Evolutionary conservation across 2,329 filamentous ascomycete species (phyloP), one percentile per base, ranked within the genome.

Genomic region (Furcasterigmium sp.): DNA sequence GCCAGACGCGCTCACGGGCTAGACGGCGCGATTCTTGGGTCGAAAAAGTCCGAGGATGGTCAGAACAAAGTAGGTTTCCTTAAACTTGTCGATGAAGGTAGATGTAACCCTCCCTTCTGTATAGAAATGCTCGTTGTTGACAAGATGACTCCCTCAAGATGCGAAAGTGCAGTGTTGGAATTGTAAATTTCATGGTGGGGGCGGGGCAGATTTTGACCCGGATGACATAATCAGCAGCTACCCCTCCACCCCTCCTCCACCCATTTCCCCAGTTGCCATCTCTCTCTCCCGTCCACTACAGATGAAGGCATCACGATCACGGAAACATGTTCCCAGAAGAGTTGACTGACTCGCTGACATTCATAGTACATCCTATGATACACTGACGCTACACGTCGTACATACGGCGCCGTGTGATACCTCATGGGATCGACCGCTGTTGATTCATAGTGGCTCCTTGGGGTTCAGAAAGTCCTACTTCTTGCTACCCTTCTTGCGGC

Each of bases 401-500:
- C 14, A 32, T 15, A 32, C n/a, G n/a, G n/a, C n/a, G n/a, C n/a
- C n/a, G n/a, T n/a, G n/a, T n/a, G n/a, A n/a, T n/a, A n/a, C n/a
- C n/a, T n/a, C n/a, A n/a, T n/a, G n/a, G n/a, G n/a, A n/a, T n/a
- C n/a, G n/a, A n/a, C n/a, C n/a, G n/a, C n/a, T n/a, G 17, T 32
- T 15, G 29, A 32, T n/a, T 29, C 26, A 29, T 29, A n/a, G 26
- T n/a, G 29, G 11, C 17, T 18, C 15, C 7, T 35, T 9, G 18
- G 23, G 23, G 9, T 35, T 17, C n/a, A 35, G 5, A 35, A 10
- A 15, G 7, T 35, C 9, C 32, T 18, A 41, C 73, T 84, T 89
- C 73, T 85, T 85, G 60, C 85, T 82, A 53, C 76, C 84, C 79
- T 95, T 95, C 82, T 96, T 97, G 65, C 93, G 91, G 50, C 84